Conservation (phyloP, 495 filamentous ascomycete species). For the Xylaria longipes region DNA sequence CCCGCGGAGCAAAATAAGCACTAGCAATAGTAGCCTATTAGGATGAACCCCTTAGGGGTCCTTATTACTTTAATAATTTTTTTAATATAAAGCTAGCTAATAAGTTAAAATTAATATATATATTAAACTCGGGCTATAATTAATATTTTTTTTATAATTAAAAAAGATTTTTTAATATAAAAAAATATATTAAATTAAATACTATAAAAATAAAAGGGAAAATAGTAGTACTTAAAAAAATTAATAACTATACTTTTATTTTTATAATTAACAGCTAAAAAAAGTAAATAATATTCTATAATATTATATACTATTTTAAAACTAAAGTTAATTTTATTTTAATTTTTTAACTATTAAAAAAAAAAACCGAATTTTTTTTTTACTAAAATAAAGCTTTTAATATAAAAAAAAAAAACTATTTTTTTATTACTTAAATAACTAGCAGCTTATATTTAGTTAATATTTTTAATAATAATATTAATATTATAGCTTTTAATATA, state of each 20-base stretch:
- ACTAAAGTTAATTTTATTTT: no score
- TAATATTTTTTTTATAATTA: conserved; percentile 2
- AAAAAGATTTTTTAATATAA: background rate
- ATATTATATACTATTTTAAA: no score
- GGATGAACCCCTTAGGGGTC: no score
- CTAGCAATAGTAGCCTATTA: no score
- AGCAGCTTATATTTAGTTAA: no score
- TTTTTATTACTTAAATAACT: background rate
- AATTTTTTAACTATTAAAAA: no score
- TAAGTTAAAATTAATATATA: no score
- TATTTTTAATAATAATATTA: background rate
- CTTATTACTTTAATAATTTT: no score
- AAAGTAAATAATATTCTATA: no score
- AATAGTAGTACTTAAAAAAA: background rate
- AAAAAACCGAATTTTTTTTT: no score
- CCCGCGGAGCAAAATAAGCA: no score
- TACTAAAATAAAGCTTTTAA: no score
- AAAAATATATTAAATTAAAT: background rate
- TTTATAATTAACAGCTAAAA: background rate
- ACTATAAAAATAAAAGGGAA: background rate
- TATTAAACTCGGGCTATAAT: background rate
- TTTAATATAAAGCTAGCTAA: background rate
- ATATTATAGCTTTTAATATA: background rate
- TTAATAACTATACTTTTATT: background rate
- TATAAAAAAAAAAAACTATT: background rate